These are phyloP conservation scores for Epichloe brachyelytri DNA, from an alignment of 2,329 filamentous ascomycete species.

Conservation along the genomic window DNA sequence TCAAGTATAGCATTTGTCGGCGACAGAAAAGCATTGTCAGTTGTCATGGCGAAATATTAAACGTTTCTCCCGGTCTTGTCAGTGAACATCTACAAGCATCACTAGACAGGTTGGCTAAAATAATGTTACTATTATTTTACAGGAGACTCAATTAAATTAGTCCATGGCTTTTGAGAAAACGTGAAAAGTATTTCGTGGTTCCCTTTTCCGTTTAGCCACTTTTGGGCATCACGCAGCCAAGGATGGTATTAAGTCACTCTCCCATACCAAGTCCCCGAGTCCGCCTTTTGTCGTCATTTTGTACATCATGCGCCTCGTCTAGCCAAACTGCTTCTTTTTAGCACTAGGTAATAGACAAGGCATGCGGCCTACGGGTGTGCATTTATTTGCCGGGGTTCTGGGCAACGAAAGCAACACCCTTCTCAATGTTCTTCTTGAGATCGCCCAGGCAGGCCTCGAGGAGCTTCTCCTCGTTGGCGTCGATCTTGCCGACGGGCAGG, in stretches of 20 bases:
- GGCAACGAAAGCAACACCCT: slow-evolving; percentile 57
- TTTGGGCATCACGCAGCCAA: neutral
- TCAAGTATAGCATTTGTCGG: too few species aligned
- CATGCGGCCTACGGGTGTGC: neutral
- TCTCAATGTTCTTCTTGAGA: slow-evolving; percentile 90
- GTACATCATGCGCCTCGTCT: slow-evolving; percentile 1
- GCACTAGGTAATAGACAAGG: neutral
- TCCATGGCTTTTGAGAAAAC: slow-evolving; percentile 3
- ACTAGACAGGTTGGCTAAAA: neutral
- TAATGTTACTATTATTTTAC: slow-evolving; percentile 4
- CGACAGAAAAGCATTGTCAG: too few species aligned
- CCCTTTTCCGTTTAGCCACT: neutral
- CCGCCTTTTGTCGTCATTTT: slow-evolving; percentile 1
- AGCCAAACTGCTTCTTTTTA: neutral
- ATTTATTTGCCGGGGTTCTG: slow-evolving; percentile 47
- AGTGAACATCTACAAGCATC: too few species aligned
- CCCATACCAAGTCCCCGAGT: neutral
- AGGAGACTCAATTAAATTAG: slow-evolving; percentile 4
- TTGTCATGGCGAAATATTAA: too few species aligned
- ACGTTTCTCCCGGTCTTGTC: too few species aligned
- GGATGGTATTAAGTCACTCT: neutral
- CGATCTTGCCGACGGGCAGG: slow-evolving; percentile 71
- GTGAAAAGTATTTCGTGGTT: neutral
- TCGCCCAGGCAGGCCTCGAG: slow-evolving; percentile 74
- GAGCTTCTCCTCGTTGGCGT: slow-evolving; percentile 77